Conservation (phyloP, 1,139 yeast species). For the Yamadazyma sp. region DNA sequence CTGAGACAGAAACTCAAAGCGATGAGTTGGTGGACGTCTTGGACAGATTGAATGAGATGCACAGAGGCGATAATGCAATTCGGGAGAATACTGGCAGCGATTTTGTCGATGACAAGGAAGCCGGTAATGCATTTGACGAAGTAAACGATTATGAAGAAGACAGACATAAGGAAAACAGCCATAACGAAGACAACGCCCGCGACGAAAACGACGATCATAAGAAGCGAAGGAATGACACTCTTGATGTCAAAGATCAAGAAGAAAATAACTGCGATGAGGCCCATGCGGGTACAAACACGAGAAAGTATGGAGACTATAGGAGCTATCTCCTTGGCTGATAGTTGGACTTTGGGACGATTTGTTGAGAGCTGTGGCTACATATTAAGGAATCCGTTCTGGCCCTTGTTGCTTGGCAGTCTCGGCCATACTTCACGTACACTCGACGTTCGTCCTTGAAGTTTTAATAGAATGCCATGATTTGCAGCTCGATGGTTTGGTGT, state of each 20-base stretch:
- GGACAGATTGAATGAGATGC: constrained; percentile 1
- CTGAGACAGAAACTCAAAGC: not conserved
- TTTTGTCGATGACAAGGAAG: not conserved
- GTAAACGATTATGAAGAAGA: not conserved
- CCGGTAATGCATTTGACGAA: not conserved
- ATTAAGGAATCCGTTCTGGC: no score
- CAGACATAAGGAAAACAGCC: no score
- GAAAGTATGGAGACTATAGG: constrained; percentile 24
- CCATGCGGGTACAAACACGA: constrained; percentile 1
- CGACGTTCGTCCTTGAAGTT: no score
- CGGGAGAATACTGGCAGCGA: not conserved
- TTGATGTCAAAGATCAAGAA: not conserved
- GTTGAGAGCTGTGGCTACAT: not conserved
- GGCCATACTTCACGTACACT: no score
- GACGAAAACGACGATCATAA: no score
- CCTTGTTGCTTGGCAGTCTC: no score
- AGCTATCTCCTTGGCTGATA: constrained; percentile 17
- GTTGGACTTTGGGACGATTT: not conserved
- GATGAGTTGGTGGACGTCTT: not conserved
- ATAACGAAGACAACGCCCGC: no score
- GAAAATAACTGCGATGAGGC: not conserved
- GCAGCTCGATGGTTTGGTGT: no score
- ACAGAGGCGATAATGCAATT: no score
- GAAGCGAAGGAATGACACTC: no score
- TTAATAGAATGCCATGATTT: no score